Base-by-base conservation (phyloP, 345 rosid species). In the Iberis pinnata region DNA sequence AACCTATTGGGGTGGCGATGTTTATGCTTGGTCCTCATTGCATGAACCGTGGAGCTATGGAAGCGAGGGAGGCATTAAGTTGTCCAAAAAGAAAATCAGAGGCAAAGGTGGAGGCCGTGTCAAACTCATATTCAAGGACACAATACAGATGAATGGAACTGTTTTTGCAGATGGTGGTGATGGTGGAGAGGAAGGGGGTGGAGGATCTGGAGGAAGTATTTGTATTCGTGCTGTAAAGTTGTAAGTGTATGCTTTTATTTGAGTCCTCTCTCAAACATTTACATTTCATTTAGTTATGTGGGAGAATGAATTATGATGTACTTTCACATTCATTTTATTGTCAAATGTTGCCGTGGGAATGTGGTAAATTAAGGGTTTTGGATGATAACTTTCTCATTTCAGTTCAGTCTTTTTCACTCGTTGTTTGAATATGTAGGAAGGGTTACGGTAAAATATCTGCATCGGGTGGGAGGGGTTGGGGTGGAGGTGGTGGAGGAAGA, bases 401-500 rank as follows among this genome's bases (percentile, higher is more conserved):
- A 25, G 20, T 61, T 46, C 12, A 61, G 14, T 47, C 16, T 54
- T 55, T 40, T 5, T 47, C 10, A 54, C 24, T 9, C 71, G 26
- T 73, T 22, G 45, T 70, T 58, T 71, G 49, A 53, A 65, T 73
- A 22, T 56, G 46, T 71, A 88, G 98, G 86, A 92, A 88, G 75
- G 98, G 98, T 74, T 68, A 74, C 41, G 96, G 96, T 56, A 74
- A 52, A 54, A 72, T 92, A 53, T 84, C 93, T 60, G 88, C 93
- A 38, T 83, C 88, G 31, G 98, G 98, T 48, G 96, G 98, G 39
- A 81, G 65, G 29, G 96, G 98, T 60, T 75, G 81, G 80, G 98
- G 93, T 35, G 98, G 98, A 61, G 98, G 98, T 63, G 93, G 98
- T 6, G 98, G 98, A 54, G 96, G 98, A 72, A 85, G 98, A 75